These are phyloP conservation scores for Barnettozyma sp. DNA, from an alignment of 805 yeast species.

Conservation along the genomic window DNA sequence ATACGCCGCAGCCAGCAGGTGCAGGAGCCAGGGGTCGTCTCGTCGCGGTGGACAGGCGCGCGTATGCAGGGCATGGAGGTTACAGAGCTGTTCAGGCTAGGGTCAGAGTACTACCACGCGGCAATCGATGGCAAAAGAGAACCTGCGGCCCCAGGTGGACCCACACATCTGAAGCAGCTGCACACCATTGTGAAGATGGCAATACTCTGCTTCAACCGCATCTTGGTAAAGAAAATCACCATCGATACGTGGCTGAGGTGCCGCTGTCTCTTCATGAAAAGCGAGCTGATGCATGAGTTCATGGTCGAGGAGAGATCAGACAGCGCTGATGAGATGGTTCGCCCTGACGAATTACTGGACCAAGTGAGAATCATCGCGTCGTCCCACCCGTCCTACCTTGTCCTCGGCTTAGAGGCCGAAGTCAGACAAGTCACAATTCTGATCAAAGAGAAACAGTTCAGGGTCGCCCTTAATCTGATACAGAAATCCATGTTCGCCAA, in stretches of 20 bases:
- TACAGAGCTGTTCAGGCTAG: slow-evolving; percentile 1
- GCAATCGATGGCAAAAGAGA: too few relatives aligned
- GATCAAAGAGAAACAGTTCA: slow-evolving; percentile 3
- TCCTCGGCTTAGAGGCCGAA: slow-evolving; percentile 7
- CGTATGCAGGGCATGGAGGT: background rate
- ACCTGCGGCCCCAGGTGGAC: too few relatives aligned
- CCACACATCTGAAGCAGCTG: slow-evolving; percentile 2
- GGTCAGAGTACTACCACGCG: slow-evolving; percentile 3
- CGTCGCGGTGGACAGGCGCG: too few relatives aligned
- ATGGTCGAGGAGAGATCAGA: background rate
- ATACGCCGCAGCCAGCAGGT: too few relatives aligned
- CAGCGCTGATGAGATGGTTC: slow-evolving; percentile 12
- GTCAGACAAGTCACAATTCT: slow-evolving; percentile 3
- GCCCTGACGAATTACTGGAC: slow-evolving; percentile 7
- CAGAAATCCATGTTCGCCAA: slow-evolving; percentile 2
- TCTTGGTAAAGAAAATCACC: slow-evolving; percentile 2
- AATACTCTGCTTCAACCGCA: slow-evolving; percentile 5
- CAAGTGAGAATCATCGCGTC: slow-evolving; percentile 17
- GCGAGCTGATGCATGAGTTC: slow-evolving; percentile 6
- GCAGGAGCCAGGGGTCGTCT: too few relatives aligned
- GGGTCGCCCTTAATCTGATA: slow-evolving; percentile 8
- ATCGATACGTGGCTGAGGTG: slow-evolving; percentile 2
- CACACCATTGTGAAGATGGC: slow-evolving; percentile 7
- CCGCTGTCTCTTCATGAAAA: slow-evolving; percentile 6
- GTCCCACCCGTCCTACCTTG: slow-evolving; percentile 14